Base-by-base conservation (phyloP, 306 rosid genomes). In the Pueraria montana region DNA sequence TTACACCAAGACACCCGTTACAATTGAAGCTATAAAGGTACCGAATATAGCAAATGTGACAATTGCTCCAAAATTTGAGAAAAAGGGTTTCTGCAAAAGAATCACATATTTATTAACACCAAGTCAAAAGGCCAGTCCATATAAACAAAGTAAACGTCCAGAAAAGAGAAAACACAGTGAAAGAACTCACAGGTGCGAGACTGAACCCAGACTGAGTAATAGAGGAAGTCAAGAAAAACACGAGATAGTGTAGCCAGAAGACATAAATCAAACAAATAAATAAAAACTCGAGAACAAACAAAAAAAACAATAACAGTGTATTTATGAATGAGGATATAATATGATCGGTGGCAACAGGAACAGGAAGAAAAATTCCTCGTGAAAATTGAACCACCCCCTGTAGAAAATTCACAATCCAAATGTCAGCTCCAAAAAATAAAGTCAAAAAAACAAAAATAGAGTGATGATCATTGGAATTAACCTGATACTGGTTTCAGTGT, bases 351-450 rank as follows among this genome's bases (percentile, higher is more conserved):
- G 99, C 58, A 96, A 80, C 83, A 96, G 88, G 92, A 96, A 96
- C 3, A 96, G 87, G 93, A 96, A 96, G 94, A 96, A 96, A 84
- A 96, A 96, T 46, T 96, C 99, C 82, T 96, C 99, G 52, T 94
- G 99, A 87, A 96, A 96, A 86, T 96, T 96, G 91, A 96, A 96
- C 99, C 99, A 96, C 21, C 92, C 72, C 94, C 99, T 95, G 91
- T 34, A 83, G 69, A 72, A 32, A 45, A 81, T 13, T 52, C 32
- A 72, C 46, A 64, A 82, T 55, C 59, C 24, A 74, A 36, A 38
- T 63, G 67, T 79, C 21, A 77, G 73, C 83, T 26, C 21, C 4
- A 20, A 34, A 26, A 78, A 21, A 62, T 14, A 42, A 65, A 52
- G 4, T 23, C 18, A 2, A 17, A 43, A 10, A 40, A 4, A 53